Base-by-base conservation (phyloP, 2,329 filamentous ascomycete species). In the Aspergillus ibericus region DNA sequence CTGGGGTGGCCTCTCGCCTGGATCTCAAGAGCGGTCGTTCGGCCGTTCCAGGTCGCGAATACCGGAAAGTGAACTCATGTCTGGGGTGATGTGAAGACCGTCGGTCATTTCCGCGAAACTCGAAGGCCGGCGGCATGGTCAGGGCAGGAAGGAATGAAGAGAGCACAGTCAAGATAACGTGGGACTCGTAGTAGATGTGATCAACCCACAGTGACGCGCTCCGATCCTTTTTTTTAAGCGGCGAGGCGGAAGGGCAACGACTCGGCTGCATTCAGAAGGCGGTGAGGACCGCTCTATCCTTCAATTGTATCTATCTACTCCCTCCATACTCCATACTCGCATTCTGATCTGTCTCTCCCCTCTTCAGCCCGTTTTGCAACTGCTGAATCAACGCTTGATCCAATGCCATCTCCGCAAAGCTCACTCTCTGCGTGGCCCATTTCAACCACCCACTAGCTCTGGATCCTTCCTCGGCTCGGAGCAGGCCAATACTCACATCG, bases 401-500 rank as follows among this genome's bases (percentile, higher is more conserved):
- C 35, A 69, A 53, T 7, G 78, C 78, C 63, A 88, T 82, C 65
- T 88, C 85, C 0, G 75, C 71, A 70, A 85, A 90, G 63, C 85
- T 87, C 4, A 88, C 80, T 56, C 84, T 76, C 2, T 70, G 76
- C 2, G 75, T 82, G 70, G 81, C 82, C 88, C 88, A 91, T 20
- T 85, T 79, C 42, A 91, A 66, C 84, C 85, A 88, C 0, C 68
- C 70, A 66, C 85, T 82, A 3, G 82, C 85, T 60, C 83, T 78
- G 0, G 81, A 80, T 0, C 85, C 85, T 44, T 81, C 79, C 0
- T 68, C 58, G 0, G 80, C 79, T 42, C 77, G 75, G 5, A 89
- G 68, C 38, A 89, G 64, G 0, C 88, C 88, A 8, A 83, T 81
- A 60, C 85, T 88, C 8, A 90, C 81, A 71, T 90, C 86, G 15